These are phyloP conservation scores for Trifolium subterraneum DNA, from an alignment of 306 rosid species.

Conservation along the genomic window DNA sequence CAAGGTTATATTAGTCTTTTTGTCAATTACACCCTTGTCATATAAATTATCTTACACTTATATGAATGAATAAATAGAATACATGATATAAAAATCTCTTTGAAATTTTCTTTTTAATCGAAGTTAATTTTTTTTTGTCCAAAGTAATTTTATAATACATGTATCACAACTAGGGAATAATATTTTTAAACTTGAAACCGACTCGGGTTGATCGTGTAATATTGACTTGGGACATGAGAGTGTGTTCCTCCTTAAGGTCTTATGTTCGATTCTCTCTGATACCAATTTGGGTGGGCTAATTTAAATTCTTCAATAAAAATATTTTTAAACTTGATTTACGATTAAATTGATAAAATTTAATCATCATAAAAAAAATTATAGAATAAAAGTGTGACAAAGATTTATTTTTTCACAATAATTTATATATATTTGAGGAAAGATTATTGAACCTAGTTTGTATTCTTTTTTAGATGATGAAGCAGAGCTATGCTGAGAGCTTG, in stretches of 20 bases:
- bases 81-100: no score
- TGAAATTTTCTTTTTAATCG: no score
- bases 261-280: no score
- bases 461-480: slow-evolving; percentile 51
- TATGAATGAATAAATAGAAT: neutral
- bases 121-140: neutral
- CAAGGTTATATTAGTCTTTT: neutral
- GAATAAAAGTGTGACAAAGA: neutral
- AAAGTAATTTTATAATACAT: neutral
- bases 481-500: slow-evolving; percentile 48
- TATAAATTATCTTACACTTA: neutral
- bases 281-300: no score
- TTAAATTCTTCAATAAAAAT: no score
- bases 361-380: neutral
- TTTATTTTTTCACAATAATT: neutral
- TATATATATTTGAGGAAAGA: neutral
- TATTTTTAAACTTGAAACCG: neutral
- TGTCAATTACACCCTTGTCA: no score
- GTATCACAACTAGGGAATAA: neutral
- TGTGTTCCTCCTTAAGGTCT: no score
- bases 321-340: neutral
- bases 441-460: slow-evolving; percentile 2
- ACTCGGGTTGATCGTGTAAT: no score
- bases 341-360: neutral
- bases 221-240: no score